Conservation (phyloP, 2,329 filamentous ascomycete species). For the Akanthomyces muscarius region DNA sequence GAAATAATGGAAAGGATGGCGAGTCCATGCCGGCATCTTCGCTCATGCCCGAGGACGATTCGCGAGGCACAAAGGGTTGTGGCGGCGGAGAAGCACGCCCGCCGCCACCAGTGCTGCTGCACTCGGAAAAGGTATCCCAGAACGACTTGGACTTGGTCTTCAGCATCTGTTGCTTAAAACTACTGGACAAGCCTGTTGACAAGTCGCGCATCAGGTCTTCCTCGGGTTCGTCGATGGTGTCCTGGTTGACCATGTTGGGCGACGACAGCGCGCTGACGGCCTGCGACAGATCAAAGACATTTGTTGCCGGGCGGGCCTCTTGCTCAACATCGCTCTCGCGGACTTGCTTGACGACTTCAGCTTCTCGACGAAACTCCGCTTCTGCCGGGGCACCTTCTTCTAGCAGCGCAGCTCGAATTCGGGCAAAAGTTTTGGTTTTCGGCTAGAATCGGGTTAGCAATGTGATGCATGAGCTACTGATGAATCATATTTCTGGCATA, state of each 20-base stretch:
- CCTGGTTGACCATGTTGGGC: constrained; percentile 61
- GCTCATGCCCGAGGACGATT: constrained; percentile 57
- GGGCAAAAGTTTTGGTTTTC: constrained; percentile 92
- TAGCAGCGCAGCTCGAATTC: constrained; percentile 81
- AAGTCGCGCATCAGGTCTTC: constrained; percentile 63
- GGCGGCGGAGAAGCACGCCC: constrained; percentile 61
- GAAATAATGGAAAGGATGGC: constrained; percentile 43
- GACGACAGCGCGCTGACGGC: constrained; percentile 61
- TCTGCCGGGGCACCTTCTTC: constrained; percentile 88
- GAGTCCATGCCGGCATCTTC: constrained; percentile 74
- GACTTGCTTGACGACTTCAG: constrained; percentile 92
- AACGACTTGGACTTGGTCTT: constrained; percentile 64
- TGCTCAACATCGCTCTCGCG: constrained; percentile 78
- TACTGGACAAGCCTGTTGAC: constrained; percentile 50
- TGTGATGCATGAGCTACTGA: not conserved
- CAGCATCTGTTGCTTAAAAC: constrained; percentile 70
- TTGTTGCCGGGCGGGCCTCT: constrained; percentile 39
- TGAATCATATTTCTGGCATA: constrained; percentile 41
- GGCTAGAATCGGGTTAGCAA: constrained; percentile 52
- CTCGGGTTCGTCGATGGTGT: constrained; percentile 66
- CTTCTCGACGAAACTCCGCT: constrained; percentile 82
- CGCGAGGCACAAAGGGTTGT: constrained; percentile 56
- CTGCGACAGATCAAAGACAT: constrained; percentile 44
- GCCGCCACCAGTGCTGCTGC: constrained; percentile 48
- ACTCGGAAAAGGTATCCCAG: constrained; percentile 76